Evolutionary conservation across 1,284 basidiomycete genomes (phyloP).

Genomic region (Cutaneotrichosporon cutaneum): DNA sequence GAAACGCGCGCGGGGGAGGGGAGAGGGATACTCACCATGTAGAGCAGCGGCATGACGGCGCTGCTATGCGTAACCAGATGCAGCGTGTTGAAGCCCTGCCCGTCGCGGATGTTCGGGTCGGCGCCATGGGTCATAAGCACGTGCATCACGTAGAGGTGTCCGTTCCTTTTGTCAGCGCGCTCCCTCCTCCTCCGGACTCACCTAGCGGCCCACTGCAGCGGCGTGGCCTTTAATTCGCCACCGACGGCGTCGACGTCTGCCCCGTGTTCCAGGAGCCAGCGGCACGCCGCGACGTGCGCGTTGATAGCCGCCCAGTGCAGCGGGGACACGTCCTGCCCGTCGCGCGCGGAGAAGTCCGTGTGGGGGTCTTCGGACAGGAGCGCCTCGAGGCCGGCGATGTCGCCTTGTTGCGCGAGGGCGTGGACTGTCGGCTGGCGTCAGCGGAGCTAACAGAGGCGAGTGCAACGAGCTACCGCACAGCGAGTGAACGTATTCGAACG

Average conservation of each 20-base stretch:
- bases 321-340: conserved; percentile 88
- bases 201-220: conserved; percentile 94
- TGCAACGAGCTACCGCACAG: neutral
- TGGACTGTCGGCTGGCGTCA: conserved; percentile 64
- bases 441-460: too few relatives aligned
- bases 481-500: too few relatives aligned
- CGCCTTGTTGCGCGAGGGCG: conserved; percentile 81
- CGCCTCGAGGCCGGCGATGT: conserved; percentile 65
- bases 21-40: conserved; percentile 57
- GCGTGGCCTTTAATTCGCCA: conserved; percentile 92
- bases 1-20: neutral
- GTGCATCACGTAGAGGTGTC: conserved; percentile 91
- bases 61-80: conserved; percentile 94
- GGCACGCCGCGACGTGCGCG: conserved; percentile 49
- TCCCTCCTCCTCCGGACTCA: conserved; percentile 31
- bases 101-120: conserved; percentile 85
- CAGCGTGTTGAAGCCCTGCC: conserved; percentile 94
- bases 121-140: conserved; percentile 83
- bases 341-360: conserved; percentile 64
- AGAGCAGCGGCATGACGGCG: conserved; percentile 88
- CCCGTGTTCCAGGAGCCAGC: conserved; percentile 82
- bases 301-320: conserved; percentile 87
- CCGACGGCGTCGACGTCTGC: conserved; percentile 92
- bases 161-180: conserved; percentile 60
- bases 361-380: conserved; percentile 68